phyloP scores from a whole-genome alignment of 768 basidiomycete genomes.

The Cystofilobasidium macerans region DNA sequence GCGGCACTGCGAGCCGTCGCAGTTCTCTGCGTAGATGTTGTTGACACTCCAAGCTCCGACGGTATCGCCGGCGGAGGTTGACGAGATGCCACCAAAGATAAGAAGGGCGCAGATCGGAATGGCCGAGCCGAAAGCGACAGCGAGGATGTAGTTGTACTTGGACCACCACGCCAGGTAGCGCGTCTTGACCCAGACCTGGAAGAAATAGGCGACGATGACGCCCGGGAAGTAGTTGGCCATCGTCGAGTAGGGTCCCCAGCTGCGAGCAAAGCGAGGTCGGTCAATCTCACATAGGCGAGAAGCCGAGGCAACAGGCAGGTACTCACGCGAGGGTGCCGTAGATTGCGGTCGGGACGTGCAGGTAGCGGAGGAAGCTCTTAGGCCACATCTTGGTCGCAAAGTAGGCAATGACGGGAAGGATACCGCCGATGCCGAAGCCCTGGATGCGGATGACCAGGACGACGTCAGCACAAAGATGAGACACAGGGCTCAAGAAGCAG shows the following conservation, averaged over 20 bases:
- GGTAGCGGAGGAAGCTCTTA: constrained; percentile 8
- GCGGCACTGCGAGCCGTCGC: not conserved
- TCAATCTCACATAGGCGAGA: no score
- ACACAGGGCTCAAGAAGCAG: no score
- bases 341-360: constrained; percentile 10
- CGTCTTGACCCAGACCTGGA: constrained; percentile 31
- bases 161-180: constrained; percentile 35
- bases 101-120: constrained; percentile 39
- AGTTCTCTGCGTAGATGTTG: not conserved
- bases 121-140: constrained; percentile 37
- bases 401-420: constrained; percentile 70
- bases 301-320: no score
- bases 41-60: not conserved
- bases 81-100: constrained; percentile 34
- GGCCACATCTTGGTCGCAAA: constrained; percentile 54
- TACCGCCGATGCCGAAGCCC: constrained; percentile 66
- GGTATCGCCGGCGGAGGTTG: not conserved
- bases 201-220: constrained; percentile 30
- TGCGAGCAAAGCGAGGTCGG: no score
- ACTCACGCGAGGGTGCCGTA: constrained; percentile 15
- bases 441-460: no score
- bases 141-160: constrained; percentile 37
- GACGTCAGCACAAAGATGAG: no score
- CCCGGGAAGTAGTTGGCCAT: constrained; percentile 30
- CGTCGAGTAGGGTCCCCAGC: constrained; percentile 26